A percentile compares a stretch with the other conserved stretches of the same genome.
These are phyloP conservation scores for Diaporthe batatas DNA, from an alignment of 2,329 filamentous ascomycete genomes.

Conservation along the genomic window DNA sequence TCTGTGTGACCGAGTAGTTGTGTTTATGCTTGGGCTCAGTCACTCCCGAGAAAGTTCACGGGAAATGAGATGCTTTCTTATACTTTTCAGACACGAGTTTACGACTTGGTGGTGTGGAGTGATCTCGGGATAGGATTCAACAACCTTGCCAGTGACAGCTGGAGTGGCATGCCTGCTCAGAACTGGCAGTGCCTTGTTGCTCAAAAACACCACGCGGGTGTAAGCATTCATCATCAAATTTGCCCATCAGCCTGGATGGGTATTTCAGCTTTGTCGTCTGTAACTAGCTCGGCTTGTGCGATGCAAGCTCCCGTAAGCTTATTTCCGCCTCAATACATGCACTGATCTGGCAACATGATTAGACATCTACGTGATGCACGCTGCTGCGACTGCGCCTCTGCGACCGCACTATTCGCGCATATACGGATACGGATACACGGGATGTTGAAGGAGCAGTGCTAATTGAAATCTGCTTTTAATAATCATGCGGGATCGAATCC, in stretches of 20 bases:
- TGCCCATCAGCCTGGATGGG: neutral
- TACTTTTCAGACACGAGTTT: conserved; percentile 18
- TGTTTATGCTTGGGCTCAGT: neutral
- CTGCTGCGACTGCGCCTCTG: conserved; percentile 19
- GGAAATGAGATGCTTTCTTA: neutral
- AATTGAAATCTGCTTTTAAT: neutral
- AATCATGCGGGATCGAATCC: neutral
- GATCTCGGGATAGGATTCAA: conserved; percentile 10
- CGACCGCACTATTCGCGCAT: conserved; percentile 19
- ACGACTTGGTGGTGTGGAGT: neutral
- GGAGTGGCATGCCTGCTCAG: conserved; percentile 7
- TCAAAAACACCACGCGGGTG: conserved; percentile 1
- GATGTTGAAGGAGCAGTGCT: neutral
- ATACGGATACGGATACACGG: conserved; percentile 18
- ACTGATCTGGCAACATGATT: conserved; percentile 1
- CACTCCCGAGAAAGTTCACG: neutral
- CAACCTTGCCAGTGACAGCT: neutral
- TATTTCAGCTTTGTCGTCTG: neutral
- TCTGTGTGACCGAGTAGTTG: neutral
- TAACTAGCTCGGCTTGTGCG: conserved; percentile 3
- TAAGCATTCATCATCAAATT: neutral
- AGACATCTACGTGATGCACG: neutral
- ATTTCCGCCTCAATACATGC: neutral
- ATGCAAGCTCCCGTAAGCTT: conserved; percentile 21
- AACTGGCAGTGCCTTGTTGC: conserved; percentile 10